A percentile compares a stretch with the other conserved stretches of the same genome.
phyloP scores from a whole-genome alignment of 208 protist genomes.

The Trypanosoma cruzi region DNA sequence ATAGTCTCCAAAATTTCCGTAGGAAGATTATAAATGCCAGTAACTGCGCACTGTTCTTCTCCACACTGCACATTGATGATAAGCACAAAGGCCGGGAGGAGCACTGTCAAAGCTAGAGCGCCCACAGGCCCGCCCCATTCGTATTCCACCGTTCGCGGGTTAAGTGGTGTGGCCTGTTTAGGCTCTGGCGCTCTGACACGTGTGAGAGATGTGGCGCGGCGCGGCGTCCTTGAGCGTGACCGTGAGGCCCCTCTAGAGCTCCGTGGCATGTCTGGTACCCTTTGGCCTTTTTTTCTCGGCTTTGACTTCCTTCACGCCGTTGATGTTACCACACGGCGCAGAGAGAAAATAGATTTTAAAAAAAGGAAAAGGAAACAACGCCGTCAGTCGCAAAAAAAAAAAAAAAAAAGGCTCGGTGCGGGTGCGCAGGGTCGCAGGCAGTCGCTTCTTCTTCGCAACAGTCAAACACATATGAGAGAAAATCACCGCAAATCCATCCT shows the following conservation, averaged over 20 bases:
- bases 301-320: neutral
- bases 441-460: neutral
- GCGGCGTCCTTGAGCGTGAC: constrained; percentile 16
- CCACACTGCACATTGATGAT: constrained; percentile 62
- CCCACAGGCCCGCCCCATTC: constrained; percentile 85
- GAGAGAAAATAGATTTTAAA: neutral
- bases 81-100: constrained; percentile 65
- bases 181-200: neutral
- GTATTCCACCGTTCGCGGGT: constrained; percentile 61
- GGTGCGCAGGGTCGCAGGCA: too few species aligned
- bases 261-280: neutral
- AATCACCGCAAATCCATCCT: neutral
- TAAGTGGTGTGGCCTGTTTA: constrained; percentile 19
- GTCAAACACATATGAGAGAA: too few species aligned
- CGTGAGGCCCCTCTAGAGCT: constrained; percentile 5
- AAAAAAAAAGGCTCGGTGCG: neutral
- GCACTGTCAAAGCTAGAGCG: constrained; percentile 44
- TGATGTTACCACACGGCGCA: neutral
- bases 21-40: constrained; percentile 26
- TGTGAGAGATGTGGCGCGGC: neutral
- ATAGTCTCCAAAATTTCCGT: constrained; percentile 16
- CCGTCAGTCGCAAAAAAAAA: neutral
- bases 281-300: constrained; percentile 1
- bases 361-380: neutral
- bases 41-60: constrained; percentile 32